Conservation (phyloP, 1,284 basidiomycete species). For the Trametes polyzona region DNA sequence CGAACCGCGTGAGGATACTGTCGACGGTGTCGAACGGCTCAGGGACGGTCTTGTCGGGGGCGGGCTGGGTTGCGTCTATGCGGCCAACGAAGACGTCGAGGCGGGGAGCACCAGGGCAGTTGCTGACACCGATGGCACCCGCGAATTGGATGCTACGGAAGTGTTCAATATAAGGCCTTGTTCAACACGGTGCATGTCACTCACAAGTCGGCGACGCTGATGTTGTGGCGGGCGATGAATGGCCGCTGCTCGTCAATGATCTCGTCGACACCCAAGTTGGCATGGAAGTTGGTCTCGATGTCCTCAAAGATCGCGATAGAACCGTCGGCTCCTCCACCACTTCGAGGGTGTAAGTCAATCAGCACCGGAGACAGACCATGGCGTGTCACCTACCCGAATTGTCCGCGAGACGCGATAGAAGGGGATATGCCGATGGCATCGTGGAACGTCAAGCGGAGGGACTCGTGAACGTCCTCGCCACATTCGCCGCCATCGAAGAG, state of each 20-base stretch:
- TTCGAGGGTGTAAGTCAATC: conserved; percentile 1
- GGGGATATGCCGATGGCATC: conserved; percentile 32
- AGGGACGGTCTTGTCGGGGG: conserved; percentile 33
- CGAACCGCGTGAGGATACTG: conserved; percentile 30
- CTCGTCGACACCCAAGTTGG: conserved; percentile 35
- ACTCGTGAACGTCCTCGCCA: conserved; percentile 35
- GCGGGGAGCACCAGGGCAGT: conserved; percentile 36
- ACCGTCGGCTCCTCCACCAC: conserved; percentile 34
- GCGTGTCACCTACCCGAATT: conserved; percentile 17
- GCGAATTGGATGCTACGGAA: conserved; percentile 34
- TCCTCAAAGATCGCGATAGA: conserved; percentile 29
- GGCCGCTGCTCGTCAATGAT: conserved; percentile 31
- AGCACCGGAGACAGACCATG: neutral
- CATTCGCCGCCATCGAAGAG: conserved; percentile 37
- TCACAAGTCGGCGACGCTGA: conserved; percentile 33
- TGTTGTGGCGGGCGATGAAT: conserved; percentile 30
- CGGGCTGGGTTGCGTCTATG: conserved; percentile 30
- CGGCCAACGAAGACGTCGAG: conserved; percentile 31
- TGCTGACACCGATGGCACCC: conserved; percentile 34
- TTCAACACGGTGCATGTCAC: neutral
- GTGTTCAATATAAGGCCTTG: neutral
- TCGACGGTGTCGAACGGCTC: conserved; percentile 32
- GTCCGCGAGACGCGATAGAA: conserved; percentile 8
- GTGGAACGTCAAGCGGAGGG: conserved; percentile 37
- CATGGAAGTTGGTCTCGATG: conserved; percentile 31